These are phyloP conservation scores for Sordariomycetes sp. DNA, from an alignment of 2,329 filamentous ascomycete genomes.

Conservation along the genomic window DNA sequence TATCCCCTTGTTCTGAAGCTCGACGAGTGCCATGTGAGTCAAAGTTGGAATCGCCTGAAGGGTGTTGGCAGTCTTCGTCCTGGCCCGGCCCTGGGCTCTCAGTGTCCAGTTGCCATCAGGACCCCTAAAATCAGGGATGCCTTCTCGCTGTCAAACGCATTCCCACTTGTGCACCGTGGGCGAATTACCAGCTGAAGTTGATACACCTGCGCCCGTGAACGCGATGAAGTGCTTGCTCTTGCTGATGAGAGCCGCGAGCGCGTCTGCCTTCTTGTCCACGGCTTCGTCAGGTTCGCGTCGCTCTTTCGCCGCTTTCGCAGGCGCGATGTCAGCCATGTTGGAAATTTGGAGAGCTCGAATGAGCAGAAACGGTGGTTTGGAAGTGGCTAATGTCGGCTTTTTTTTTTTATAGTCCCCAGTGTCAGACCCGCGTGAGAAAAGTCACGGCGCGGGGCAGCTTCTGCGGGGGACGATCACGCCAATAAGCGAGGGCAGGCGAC, in stretches of 20 bases:
- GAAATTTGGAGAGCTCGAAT: no score
- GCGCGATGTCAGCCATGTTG: constrained; percentile 1
- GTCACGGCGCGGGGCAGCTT: no score
- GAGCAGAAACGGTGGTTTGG: no score
- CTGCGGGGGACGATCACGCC: no score
- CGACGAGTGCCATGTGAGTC: constrained; percentile 36
- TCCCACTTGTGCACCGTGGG: neutral
- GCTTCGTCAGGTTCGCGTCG: neutral
- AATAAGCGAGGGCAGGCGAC: no score
- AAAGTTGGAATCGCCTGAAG: constrained; percentile 33
- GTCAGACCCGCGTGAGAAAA: no score
- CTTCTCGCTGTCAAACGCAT: constrained; percentile 10
- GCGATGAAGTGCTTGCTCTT: constrained; percentile 34
- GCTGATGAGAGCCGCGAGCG: constrained; percentile 24
- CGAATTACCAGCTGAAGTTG: constrained; percentile 31
- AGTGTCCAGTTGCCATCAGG: constrained; percentile 36
- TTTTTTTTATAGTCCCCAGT: no score
- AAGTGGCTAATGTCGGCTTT: no score
- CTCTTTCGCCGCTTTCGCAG: neutral
- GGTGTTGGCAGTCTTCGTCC: constrained; percentile 20
- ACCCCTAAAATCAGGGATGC: constrained; percentile 38
- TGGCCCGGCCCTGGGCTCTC: constrained; percentile 27
- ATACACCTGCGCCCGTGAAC: constrained; percentile 37
- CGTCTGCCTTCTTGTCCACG: constrained; percentile 20
- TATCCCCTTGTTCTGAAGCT: constrained; percentile 27